phyloP scores from a whole-genome alignment of 2,329 filamentous ascomycete species.

The Venturia asperata region DNA sequence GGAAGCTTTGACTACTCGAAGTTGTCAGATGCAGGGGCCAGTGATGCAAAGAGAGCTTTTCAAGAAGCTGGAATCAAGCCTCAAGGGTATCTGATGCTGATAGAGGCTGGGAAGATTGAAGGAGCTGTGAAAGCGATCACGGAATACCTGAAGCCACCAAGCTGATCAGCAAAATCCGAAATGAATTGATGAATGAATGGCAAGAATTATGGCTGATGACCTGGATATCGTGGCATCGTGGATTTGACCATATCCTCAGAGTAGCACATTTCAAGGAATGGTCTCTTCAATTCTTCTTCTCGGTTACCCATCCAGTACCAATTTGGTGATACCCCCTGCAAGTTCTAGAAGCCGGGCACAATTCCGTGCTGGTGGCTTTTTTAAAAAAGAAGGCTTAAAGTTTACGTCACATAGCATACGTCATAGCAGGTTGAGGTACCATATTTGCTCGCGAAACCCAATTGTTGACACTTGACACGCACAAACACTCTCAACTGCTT shows the following conservation, averaged over 20 bases:
- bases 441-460: neutral
- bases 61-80: slow-evolving; percentile 86
- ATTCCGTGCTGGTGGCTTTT: neutral
- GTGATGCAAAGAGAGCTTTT: slow-evolving; percentile 90
- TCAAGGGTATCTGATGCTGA: slow-evolving; percentile 75
- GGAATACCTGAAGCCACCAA: slow-evolving; percentile 53
- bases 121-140: slow-evolving; percentile 67
- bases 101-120: slow-evolving; percentile 72
- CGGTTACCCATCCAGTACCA: neutral
- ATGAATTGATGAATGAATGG: neutral
- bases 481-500: neutral
- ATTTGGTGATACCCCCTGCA: neutral
- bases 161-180: neutral
- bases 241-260: neutral
- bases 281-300: neutral
- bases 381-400: neutral
- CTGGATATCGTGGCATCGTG: neutral
- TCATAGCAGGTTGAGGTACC: neutral
- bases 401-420: neutral
- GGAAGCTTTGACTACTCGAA: slow-evolving; percentile 73
- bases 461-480: neutral
- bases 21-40: slow-evolving; percentile 65
- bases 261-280: neutral
- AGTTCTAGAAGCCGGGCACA: too few relatives aligned
- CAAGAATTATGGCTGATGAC: neutral